These are phyloP conservation scores for Gracilariopsis chorda DNA, from an alignment of 23 red algal genomes.

Conservation along the genomic window DNA sequence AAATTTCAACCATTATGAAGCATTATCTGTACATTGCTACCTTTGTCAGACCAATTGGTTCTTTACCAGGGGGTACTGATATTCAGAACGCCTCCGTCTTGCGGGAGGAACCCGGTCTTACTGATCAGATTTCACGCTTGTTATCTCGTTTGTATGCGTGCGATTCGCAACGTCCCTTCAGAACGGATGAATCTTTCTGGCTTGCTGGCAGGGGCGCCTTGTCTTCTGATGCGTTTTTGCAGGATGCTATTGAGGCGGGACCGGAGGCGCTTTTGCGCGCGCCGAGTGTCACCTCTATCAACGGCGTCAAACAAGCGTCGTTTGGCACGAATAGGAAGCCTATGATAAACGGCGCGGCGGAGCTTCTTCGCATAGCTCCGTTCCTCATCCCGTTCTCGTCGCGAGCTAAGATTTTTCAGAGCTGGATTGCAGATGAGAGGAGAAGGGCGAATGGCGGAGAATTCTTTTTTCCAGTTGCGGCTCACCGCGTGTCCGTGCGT, in stretches of 20 bases:
- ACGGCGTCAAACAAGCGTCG: neutral
- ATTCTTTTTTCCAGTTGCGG: slow-evolving; percentile 41
- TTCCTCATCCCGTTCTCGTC: slow-evolving; percentile 82
- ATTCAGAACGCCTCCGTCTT: neutral
- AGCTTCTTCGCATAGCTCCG: slow-evolving; percentile 79
- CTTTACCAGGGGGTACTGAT: neutral
- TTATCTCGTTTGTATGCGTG: slow-evolving; percentile 47
- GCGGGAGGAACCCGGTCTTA: slow-evolving; percentile 13
- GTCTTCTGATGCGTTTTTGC: slow-evolving; percentile 46
- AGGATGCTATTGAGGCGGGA: slow-evolving; percentile 53
- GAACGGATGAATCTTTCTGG: slow-evolving; percentile 50
- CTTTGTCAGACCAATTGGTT: slow-evolving; percentile 18
- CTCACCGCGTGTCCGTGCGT: slow-evolving; percentile 77
- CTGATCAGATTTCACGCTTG: slow-evolving; percentile 47
- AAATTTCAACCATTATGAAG: slow-evolving; percentile 67
- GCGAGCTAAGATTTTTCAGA: slow-evolving; percentile 81
- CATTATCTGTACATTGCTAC: slow-evolving; percentile 32
- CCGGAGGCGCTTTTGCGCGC: slow-evolving; percentile 20
- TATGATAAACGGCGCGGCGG: slow-evolving; percentile 45
- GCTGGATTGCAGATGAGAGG: slow-evolving; percentile 67
- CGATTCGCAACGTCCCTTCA: slow-evolving; percentile 63
- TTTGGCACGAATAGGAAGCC: slow-evolving; percentile 25
- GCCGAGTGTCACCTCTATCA: neutral
- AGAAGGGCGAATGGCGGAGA: slow-evolving; percentile 45
- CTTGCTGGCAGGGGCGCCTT: slow-evolving; percentile 43